Conservation (phyloP, 208 protist genomes). For the Entamoeba invadens region DNA sequence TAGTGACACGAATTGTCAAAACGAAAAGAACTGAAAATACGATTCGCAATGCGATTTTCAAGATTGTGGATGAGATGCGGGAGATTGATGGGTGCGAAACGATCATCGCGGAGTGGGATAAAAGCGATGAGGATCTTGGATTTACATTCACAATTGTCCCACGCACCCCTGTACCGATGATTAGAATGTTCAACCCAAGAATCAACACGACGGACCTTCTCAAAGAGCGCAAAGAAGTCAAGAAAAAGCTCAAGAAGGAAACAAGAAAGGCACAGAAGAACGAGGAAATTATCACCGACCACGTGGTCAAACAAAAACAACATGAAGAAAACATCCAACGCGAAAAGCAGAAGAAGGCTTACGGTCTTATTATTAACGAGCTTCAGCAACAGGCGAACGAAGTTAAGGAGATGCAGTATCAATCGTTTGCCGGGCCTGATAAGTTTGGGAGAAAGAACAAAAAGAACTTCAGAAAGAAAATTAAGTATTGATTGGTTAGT, state of each 20-base stretch:
- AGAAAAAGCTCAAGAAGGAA: neutral
- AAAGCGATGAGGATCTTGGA: neutral
- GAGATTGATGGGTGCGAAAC: neutral
- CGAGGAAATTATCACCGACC: neutral
- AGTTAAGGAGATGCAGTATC: no score
- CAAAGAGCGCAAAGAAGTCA: neutral
- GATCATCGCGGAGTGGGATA: neutral
- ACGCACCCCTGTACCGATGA: neutral
- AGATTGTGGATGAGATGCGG: neutral
- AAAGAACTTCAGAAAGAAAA: neutral
- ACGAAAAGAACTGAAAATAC: neutral
- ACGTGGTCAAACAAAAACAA: neutral
- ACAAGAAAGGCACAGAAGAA: neutral
- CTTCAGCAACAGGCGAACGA: neutral
- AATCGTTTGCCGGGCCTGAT: no score
- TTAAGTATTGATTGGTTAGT: neutral
- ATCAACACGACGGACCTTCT: neutral
- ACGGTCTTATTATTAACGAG: neutral
- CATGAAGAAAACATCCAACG: neutral
- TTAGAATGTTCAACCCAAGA: neutral
- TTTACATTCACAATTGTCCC: neutral
- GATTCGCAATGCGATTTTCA: neutral
- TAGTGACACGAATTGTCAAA: neutral
- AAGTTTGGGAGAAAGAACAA: neutral
- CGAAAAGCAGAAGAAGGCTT: neutral